phyloP scores from a whole-genome alignment of 2,329 filamentous ascomycete species.

The Phoma sp. region DNA sequence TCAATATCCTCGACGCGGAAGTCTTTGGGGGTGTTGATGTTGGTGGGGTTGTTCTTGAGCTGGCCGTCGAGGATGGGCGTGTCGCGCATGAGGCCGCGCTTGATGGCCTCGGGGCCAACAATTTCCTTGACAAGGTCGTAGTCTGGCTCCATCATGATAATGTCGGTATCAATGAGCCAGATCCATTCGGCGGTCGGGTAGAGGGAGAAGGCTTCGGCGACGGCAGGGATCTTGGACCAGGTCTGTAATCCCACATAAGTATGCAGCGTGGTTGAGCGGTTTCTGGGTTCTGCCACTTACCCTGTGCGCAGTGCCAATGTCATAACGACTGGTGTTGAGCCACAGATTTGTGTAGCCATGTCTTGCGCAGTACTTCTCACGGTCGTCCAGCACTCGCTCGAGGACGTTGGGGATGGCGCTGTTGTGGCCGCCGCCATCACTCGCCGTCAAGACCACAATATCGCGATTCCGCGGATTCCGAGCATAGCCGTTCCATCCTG shows the following conservation, averaged over 20 bases:
- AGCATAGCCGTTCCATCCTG: slow-evolving; percentile 38
- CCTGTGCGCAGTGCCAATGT: slow-evolving; percentile 46
- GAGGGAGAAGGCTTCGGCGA: slow-evolving; percentile 50
- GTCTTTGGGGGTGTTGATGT: slow-evolving; percentile 37
- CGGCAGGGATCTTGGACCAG: slow-evolving; percentile 53
- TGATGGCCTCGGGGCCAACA: slow-evolving; percentile 45
- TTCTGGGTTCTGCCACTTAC: slow-evolving; percentile 26
- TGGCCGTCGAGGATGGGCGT: slow-evolving; percentile 38
- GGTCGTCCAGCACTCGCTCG: slow-evolving; percentile 43
- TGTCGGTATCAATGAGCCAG: slow-evolving; percentile 53
- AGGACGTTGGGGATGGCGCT: slow-evolving; percentile 50
- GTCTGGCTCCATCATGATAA: slow-evolving; percentile 50
- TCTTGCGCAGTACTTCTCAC: slow-evolving; percentile 45
- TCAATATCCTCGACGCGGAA: slow-evolving; percentile 47
- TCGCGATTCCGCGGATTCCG: slow-evolving; percentile 44
- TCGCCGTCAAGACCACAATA: slow-evolving; percentile 50
- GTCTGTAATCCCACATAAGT: slow-evolving; percentile 25
- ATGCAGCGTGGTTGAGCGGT: not conserved
- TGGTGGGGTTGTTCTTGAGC: slow-evolving; percentile 36
- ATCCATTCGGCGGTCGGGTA: slow-evolving; percentile 51
- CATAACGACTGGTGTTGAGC: slow-evolving; percentile 51
- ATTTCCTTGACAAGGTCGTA: slow-evolving; percentile 42
- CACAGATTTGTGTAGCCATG: slow-evolving; percentile 51
- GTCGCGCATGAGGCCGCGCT: slow-evolving; percentile 35
- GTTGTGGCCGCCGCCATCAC: slow-evolving; percentile 53